Evolutionary conservation across 345 rosid genomes (phyloP), one percentile per base, ranked within the genome.

Genomic region (Carallia brachiata): DNA sequence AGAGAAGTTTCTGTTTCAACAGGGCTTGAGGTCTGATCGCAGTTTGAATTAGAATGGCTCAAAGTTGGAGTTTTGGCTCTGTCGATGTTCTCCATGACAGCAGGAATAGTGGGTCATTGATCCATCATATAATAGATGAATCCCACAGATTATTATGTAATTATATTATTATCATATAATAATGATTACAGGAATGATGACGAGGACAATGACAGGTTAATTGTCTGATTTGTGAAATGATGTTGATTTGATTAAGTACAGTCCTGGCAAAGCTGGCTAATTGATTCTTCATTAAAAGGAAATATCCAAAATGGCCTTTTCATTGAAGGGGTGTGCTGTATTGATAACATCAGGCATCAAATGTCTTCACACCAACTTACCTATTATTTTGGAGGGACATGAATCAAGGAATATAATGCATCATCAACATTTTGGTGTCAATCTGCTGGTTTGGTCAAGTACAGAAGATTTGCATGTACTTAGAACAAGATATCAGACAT

Each of bases 151-250:
- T 5, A 56, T 31, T 31, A 27, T 15, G 56, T 30, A 13, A 68
- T 40, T n/a, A 10, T 44, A 44, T 32, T n/a, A 7, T 31, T 52
- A 8, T 66, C 2, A 68, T 30, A 12, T 30, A 30, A 10, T 27
- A 61, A 50, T 61, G 4, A 40, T 3, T 61, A 32, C 58, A 61
- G 36, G 66, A 61, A 61, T 69, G 72, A 61, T 50, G 72, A 50
- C 13, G 40, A 61, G 72, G 59, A 48, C 13, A 44, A 39, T 31
- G 15, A 23, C 39, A 56, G 6, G 39, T n/a, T 69, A 6, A 4
- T 32, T 48, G 73, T 61, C 60, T 32, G 50, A 50, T 48, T 50
- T 48, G 65, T 19, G 31, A 1, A n/a, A 7, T 23, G 5, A 27
- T 8, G 9, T 7, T 10, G 30, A 23, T 6, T 2, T 2, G 5